Conservation (phyloP, 305 asterid species). For the Petunia hybrid region DNA sequence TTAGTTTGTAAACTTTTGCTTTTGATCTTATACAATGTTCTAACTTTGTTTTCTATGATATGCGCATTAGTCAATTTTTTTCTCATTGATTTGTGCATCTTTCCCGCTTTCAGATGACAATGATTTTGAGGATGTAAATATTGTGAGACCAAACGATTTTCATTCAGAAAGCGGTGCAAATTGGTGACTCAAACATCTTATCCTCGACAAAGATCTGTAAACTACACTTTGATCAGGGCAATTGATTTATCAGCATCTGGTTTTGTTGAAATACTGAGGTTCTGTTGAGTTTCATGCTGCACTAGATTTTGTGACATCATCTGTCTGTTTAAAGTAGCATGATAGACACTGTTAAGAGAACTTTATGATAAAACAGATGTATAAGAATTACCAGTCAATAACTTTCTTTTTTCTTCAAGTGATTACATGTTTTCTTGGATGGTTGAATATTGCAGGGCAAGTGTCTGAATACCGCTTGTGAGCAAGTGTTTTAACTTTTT, state of each 20-base stretch:
- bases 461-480: not conserved
- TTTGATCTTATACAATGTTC: not conserved
- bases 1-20: not conserved
- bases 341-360: not conserved
- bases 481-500: not conserved
- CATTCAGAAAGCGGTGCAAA: conserved; percentile 58
- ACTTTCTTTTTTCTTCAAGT: not conserved
- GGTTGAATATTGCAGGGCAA: not conserved
- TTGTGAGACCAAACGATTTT: conserved; percentile 60
- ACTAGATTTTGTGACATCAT: not conserved
- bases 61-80: not conserved
- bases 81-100: not conserved
- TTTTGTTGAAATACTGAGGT: not conserved
- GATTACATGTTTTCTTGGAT: not conserved
- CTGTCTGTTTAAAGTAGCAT: not conserved
- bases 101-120: conserved; percentile 58
- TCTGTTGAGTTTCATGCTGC: conserved; percentile 3
- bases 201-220: conserved; percentile 2
- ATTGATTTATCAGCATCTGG: not conserved
- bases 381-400: not conserved
- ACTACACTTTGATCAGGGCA: not conserved
- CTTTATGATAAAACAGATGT: not conserved
- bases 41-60: not conserved
- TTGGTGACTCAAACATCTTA: conserved; percentile 43
- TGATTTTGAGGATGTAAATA: conserved; percentile 78